Percentiles rank a stretch among this genome's conserved stretches.
Conservation (phyloP, 768 basidiomycete species). For the Agaricus sinodeliciosus region DNA sequence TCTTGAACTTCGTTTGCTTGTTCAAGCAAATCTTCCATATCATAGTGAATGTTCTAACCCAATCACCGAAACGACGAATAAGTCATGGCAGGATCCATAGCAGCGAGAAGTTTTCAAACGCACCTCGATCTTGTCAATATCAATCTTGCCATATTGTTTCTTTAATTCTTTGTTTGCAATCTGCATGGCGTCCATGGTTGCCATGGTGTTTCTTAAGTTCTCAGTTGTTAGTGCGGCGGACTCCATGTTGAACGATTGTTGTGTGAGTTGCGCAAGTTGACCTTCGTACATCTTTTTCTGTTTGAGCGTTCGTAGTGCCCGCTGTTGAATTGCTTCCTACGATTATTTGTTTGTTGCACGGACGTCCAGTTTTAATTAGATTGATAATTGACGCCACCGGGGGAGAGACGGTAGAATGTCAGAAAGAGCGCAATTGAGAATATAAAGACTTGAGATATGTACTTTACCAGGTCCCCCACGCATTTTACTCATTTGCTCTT, state of each 20-base stretch:
- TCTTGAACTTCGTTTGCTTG: conserved; percentile 99
- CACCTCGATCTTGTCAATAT: conserved; percentile 98
- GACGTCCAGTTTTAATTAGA: background rate
- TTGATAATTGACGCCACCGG: too few species aligned
- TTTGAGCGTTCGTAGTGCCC: conserved; percentile 88
- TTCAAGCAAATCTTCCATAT: conserved; percentile 96
- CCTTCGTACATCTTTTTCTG: conserved; percentile 96
- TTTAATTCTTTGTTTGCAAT: conserved; percentile 92
- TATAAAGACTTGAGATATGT: background rate
- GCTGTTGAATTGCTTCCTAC: conserved; percentile 86
- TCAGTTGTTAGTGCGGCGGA: conserved; percentile 94
- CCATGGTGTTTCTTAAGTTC: conserved; percentile 98
- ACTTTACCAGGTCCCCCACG: conserved; percentile 95
- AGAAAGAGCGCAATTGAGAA: background rate
- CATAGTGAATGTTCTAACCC: conserved; percentile 83
- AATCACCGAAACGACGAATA: background rate
- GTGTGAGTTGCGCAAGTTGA: conserved; percentile 84
- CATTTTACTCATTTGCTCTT: conserved; percentile 94
- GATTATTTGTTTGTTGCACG: too few species aligned
- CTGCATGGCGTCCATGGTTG: conserved; percentile 95
- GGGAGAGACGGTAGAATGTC: too few species aligned
- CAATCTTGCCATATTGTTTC: conserved; percentile 95
- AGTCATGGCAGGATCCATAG: background rate
- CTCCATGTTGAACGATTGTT: conserved; percentile 99
- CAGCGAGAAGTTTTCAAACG: conserved; percentile 13